Conservation (phyloP, 2,329 filamentous ascomycete species). For the Atkinsonella hypoxylon region DNA sequence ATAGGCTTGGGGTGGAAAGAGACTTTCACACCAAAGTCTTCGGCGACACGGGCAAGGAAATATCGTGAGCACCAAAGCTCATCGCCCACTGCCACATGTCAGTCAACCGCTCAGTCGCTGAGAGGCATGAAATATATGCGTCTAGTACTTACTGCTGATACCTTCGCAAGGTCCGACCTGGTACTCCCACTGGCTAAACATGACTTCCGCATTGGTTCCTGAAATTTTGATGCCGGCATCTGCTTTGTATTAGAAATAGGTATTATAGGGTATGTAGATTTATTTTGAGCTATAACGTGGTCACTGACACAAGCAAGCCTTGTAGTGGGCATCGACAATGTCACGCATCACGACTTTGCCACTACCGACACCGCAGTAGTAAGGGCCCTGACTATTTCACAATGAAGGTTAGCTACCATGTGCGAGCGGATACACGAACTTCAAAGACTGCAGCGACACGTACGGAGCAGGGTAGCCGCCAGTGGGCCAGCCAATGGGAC, state of each 20-base stretch:
- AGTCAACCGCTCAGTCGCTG: neutral
- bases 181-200: slow-evolving; percentile 91
- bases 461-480: slow-evolving; percentile 75
- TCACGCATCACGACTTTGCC: slow-evolving; percentile 97
- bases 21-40: slow-evolving; percentile 94
- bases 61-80: slow-evolving; percentile 84
- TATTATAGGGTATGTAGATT: too few species aligned
- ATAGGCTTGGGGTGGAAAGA: slow-evolving; percentile 95
- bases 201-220: slow-evolving; percentile 94
- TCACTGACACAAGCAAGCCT: slow-evolving; percentile 51
- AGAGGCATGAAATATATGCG: neutral
- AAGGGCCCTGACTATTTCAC: slow-evolving; percentile 25
- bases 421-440: neutral
- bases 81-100: slow-evolving; percentile 58
- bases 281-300: neutral
- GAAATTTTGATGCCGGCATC: slow-evolving; percentile 83
- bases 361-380: slow-evolving; percentile 81
- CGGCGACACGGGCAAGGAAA: slow-evolving; percentile 77
- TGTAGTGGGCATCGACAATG: slow-evolving; percentile 65
- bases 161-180: slow-evolving; percentile 85
- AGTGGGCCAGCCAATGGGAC: slow-evolving; percentile 64
- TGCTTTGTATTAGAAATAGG: slow-evolving; percentile 1
- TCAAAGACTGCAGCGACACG: slow-evolving; percentile 3
- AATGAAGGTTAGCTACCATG: neutral
- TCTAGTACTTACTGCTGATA: slow-evolving; percentile 55